These are phyloP conservation scores for Yamadazyma songkhlaensis DNA, from an alignment of 1,139 yeast species.

Conservation along the genomic window DNA sequence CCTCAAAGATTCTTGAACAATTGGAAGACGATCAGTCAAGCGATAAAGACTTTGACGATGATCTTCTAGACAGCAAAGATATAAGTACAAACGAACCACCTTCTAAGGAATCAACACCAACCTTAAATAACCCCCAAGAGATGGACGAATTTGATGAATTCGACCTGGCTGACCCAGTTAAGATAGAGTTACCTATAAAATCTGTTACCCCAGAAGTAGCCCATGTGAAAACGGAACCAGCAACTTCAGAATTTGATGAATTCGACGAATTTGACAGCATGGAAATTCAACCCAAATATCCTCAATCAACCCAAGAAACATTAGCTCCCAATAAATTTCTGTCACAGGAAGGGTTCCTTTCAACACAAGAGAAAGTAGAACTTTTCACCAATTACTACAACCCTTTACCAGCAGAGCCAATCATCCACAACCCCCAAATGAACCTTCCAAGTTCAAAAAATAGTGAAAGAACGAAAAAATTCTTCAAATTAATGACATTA, in stretches of 20 bases:
- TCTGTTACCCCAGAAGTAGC: no score
- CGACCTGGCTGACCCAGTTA: background rate
- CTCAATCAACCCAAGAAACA: slow-evolving; percentile 4
- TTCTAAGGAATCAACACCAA: no score
- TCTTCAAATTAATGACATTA: background rate
- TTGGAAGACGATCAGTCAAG: no score
- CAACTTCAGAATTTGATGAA: no score
- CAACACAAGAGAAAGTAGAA: slow-evolving; percentile 24
- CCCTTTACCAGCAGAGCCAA: slow-evolving; percentile 10
- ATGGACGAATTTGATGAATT: slow-evolving; percentile 4
- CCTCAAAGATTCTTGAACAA: no score
- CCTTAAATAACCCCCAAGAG: no score
- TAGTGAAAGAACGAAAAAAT: background rate
- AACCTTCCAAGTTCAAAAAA: background rate
- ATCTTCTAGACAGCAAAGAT: background rate
- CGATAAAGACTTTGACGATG: background rate
- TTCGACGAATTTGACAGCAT: background rate
- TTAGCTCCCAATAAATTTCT: slow-evolving; percentile 10
- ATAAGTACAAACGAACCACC: no score
- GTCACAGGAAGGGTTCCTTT: slow-evolving; percentile 25
- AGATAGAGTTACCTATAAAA: no score
- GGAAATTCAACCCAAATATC: background rate
- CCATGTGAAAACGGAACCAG: no score
- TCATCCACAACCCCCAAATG: background rate
- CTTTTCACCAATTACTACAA: slow-evolving; percentile 23